Evolutionary conservation across 495 filamentous ascomycete genomes (phyloP).

Genomic region (Aspergillus leporis): DNA sequence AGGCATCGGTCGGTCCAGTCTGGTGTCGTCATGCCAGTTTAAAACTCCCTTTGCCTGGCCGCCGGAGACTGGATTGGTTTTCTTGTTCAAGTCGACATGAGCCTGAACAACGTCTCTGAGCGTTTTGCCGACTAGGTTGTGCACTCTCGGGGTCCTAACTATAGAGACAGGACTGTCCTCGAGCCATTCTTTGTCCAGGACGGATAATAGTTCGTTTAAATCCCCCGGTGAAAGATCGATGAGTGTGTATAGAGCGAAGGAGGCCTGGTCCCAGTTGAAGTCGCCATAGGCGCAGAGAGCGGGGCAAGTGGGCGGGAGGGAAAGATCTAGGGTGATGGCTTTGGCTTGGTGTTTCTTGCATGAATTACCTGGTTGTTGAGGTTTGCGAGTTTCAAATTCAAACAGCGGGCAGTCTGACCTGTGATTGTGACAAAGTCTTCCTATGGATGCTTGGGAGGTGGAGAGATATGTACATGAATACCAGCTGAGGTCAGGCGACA

Average conservation of each 20-base stretch:
- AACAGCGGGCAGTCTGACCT: background rate
- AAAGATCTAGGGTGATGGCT: background rate
- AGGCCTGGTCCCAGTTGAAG: constrained; percentile 5
- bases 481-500: background rate
- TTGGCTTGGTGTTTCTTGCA: background rate
- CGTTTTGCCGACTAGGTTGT: background rate
- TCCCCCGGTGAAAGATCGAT: background rate
- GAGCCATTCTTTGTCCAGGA: constrained; percentile 4
- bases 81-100: constrained; percentile 4
- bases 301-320: constrained; percentile 10
- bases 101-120: constrained; percentile 7
- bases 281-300: background rate
- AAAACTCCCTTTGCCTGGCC: background rate
- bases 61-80: background rate
- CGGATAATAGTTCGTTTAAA: background rate
- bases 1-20: constrained; percentile 5
- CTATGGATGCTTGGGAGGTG: background rate
- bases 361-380: too few relatives aligned
- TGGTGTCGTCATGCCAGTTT: constrained; percentile 1
- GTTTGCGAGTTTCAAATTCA: too few relatives aligned
- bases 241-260: constrained; percentile 9
- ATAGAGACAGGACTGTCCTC: background rate
- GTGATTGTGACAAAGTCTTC: too few relatives aligned
- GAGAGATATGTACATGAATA: background rate
- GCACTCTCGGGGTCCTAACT: background rate